Percentiles rank a stretch among this genome's conserved stretches.
These are phyloP conservation scores for Aspergillus affinis DNA, from an alignment of 495 filamentous ascomycete species.

Conservation along the genomic window DNA sequence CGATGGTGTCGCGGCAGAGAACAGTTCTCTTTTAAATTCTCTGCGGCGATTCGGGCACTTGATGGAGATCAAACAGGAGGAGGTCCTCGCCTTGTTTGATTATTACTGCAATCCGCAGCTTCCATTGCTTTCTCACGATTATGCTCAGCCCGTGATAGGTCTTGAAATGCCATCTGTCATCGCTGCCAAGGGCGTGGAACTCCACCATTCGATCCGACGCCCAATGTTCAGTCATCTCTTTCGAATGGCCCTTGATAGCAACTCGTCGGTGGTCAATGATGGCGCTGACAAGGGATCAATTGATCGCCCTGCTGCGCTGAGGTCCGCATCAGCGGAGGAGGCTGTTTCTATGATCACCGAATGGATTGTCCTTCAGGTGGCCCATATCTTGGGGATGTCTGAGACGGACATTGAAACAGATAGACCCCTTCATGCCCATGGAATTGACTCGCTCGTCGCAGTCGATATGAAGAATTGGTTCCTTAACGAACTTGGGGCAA, in stretches of 20 bases:
- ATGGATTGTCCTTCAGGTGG: not conserved
- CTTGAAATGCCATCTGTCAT: slow-evolving; percentile 1
- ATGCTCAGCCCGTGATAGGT: not conserved
- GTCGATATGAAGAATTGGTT: no score
- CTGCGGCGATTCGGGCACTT: not conserved
- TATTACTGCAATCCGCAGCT: slow-evolving; percentile 5
- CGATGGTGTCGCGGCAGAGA: slow-evolving; percentile 1
- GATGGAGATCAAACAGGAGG: not conserved
- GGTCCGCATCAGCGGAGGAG: not conserved
- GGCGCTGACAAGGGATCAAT: not conserved
- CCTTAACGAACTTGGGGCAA: no score
- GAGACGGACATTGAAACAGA: no score
- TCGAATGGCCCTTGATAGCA: not conserved
- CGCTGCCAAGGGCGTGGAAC: not conserved
- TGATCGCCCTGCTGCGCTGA: not conserved
- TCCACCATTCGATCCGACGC: slow-evolving; percentile 4
- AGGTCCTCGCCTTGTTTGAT: slow-evolving; percentile 2
- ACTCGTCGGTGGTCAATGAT: not conserved
- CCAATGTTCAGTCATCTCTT: slow-evolving; percentile 4
- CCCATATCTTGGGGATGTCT: not conserved
- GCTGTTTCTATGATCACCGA: not conserved
- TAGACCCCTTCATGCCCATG: no score
- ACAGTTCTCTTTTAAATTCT: not conserved
- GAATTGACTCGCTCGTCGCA: no score
- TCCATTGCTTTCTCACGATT: not conserved